Base-by-base conservation (phyloP, 148 eudicot genomes). In the Silene conica region DNA sequence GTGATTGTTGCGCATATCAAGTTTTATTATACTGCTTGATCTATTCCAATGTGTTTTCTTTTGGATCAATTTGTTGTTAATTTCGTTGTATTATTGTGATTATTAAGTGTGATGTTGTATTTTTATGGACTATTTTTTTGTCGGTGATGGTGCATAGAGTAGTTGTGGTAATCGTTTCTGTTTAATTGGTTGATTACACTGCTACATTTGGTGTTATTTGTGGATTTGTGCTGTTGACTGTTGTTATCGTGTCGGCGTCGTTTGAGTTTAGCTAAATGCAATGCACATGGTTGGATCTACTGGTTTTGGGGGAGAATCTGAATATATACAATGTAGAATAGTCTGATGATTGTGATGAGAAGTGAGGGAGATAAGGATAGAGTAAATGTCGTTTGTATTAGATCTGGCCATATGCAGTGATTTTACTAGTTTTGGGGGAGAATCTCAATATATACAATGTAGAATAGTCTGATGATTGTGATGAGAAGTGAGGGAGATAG, bases 241-340 rank as follows among this genome's bases (percentile, higher is more conserved):
- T 8, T 26, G 7, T 8, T 54, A 50, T 63, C 43, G 43, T 38
- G 74, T 76, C 80, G 75, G 54, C 41, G 58, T 21, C 38, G n/a
- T 60, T 58, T 7, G 54, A 67, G 72, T 45, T 61, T 34, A 48
- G 38, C 63, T 74, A 3, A 57, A 34, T 72, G 64, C 20, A 15
- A 8, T 20, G 46, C 38, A 23, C 9, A 46, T 69, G 58, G 60
- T 70, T 74, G 75, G 82, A 79, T 79, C 82, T 79, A 64, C 46
- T 61, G 50, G 67, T 73, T 67, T 67, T 18, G 26, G 26, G 54
- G 41, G 73, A 8, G 25, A 26, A 8, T 76, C 41, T n/a, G 57
- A 45, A 8, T 12, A 4, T 60, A 23, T 25, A 43, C n/a, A 31
- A 61, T 70, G 70, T 8, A 0, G 23, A 9, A 45, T 13, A 45